Conservation (phyloP, 768 basidiomycete genomes). For the Xanthoconium stramineum region DNA sequence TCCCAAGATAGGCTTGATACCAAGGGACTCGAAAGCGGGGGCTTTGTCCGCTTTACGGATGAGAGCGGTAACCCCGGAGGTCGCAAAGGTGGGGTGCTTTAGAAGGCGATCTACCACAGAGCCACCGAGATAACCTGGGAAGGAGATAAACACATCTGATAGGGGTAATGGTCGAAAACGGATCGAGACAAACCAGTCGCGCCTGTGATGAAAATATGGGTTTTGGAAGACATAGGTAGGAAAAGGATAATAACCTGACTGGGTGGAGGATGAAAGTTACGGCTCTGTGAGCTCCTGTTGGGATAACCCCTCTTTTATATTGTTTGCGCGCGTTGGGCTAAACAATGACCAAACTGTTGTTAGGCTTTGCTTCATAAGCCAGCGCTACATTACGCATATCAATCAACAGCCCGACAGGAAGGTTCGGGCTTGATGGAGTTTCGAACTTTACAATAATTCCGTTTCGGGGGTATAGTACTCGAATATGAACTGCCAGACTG, state of each 20-base stretch:
- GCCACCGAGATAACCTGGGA: conserved; percentile 34
- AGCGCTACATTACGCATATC: not conserved
- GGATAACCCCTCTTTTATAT: not conserved
- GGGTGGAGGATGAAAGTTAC: not conserved
- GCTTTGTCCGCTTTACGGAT: conserved; percentile 30
- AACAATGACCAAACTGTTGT: not conserved
- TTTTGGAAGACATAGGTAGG: conserved; percentile 18
- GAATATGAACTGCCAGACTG: too few relatives aligned
- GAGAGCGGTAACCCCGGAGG: conserved; percentile 28
- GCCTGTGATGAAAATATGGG: conserved; percentile 19
- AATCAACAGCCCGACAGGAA: not conserved
- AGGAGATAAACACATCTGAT: not conserved
- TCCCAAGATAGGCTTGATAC: conserved; percentile 35
- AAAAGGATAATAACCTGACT: not conserved
- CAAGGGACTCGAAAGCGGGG: conserved; percentile 18
- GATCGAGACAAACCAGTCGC: conserved; percentile 15
- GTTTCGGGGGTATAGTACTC: not conserved
- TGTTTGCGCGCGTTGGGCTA: not conserved
- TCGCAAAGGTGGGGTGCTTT: conserved; percentile 18
- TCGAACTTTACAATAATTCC: not conserved
- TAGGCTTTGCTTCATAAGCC: conserved; percentile 4
- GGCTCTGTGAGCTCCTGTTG: not conserved
- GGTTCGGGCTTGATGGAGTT: not conserved
- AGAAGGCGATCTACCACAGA: conserved; percentile 32
- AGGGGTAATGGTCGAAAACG: not conserved